These are phyloP conservation scores for Suillus americanus DNA, from an alignment of 768 basidiomycete species.

Conservation along the genomic window DNA sequence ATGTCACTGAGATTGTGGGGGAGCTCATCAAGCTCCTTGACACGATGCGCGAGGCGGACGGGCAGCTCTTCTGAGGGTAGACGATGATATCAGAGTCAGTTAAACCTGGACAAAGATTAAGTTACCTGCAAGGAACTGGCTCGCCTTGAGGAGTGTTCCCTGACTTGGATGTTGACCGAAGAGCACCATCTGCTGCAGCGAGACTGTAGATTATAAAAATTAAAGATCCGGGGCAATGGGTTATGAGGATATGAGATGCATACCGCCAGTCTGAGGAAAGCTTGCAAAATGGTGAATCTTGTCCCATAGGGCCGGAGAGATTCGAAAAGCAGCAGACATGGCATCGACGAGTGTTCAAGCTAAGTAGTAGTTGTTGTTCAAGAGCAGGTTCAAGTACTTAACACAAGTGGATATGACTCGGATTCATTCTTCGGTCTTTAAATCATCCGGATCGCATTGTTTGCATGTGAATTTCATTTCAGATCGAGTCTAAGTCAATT, in stretches of 20 bases:
- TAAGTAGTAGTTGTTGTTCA: neutral
- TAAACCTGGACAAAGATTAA: neutral
- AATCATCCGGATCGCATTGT: neutral
- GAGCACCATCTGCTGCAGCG: constrained; percentile 95
- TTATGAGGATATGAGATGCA: constrained; percentile 18
- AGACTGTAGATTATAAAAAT: constrained; percentile 52
- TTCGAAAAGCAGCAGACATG: constrained; percentile 58
- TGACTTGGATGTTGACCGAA: constrained; percentile 96
- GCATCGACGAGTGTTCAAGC: neutral
- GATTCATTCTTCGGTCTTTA: neutral
- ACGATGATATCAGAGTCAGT: neutral
- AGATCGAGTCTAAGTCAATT: neutral
- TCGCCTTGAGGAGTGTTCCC: constrained; percentile 90
- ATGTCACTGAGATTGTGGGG: constrained; percentile 90
- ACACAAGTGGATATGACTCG: neutral
- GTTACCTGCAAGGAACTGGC: constrained; percentile 82
- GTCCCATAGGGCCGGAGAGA: constrained; percentile 81
- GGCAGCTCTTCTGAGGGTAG: constrained; percentile 97
- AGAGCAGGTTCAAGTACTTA: neutral
- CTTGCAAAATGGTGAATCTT: constrained; percentile 88
- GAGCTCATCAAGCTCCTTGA: constrained; percentile 92
- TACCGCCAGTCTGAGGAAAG: constrained; percentile 91
- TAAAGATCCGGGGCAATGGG: neutral
- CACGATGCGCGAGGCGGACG: constrained; percentile 91
- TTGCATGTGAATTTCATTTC: constrained; percentile 3